Evolutionary conservation across 495 filamentous ascomycete genomes (phyloP), one percentile per base, ranked within the genome.

Genomic region (Xylaria longipes): DNA sequence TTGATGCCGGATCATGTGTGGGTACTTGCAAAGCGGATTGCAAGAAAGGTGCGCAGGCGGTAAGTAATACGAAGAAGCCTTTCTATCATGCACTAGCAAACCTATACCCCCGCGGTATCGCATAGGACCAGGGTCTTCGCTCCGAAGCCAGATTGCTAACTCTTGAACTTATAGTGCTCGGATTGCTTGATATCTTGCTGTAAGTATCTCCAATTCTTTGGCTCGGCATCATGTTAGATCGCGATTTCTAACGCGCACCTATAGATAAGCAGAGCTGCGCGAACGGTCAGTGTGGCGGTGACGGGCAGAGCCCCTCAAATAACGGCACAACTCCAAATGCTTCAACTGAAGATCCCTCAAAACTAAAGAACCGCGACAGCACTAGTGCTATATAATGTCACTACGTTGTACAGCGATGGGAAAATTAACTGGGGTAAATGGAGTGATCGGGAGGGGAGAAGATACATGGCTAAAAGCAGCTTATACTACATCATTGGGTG

Each of bases 161-260:
- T 43, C 25, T 31, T 43, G 0, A 15, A 29, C 22, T 25, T 52
- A 11, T 57, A 71, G 69, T 71, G 69, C 46, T n/a, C 35, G 29
- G 17, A 31, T 2, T 71, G 69, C 35, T 22, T 66, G 27, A n/a
- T 62, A 25, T 20, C 35, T 66, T 71, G 69, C 62, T 37, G 69
- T 71, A 60, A 66, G 69, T 70, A 39, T 8, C 2, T 25, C 58
- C 3, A 33, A 27, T 17, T 25, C 5, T 1, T 17, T n/a, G 9
- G 14, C 46, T 25, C 61, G 37, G 4, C 11, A 35, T 14, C 35
- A 12, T 46, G 3, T 12, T 20, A 20, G 1, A 31, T 27, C 0
- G 17, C 1, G 37, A 11, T 33, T 43, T 20, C 60, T 71, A 41
- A 71, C 61, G 43, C 17, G 48, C 15, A 31, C 33, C 17, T 27